Evolutionary conservation across 2,329 filamentous ascomycete genomes (phyloP), one percentile per base, ranked within the genome.

Genomic region (Claviceps pusilla): DNA sequence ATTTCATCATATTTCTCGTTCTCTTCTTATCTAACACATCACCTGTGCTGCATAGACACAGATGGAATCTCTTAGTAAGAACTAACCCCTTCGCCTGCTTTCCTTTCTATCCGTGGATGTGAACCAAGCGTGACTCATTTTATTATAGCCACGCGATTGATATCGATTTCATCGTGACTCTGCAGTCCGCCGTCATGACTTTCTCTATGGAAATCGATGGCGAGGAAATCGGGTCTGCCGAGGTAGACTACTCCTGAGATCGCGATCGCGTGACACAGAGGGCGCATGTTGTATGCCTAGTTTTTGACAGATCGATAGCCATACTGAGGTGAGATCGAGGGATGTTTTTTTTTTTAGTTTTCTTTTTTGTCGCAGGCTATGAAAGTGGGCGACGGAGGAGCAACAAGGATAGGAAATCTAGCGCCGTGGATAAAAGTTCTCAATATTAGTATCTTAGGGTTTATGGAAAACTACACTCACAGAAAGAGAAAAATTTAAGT

Each of bases 101-200:
- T 46, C 4, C 24, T 29, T 12, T 5, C 14, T 46, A 28, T 33
- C 24, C 19, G 19, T 19, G 19, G 19, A 19, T 19, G 19, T 19
- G 19, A 19, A 19, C 19, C 19, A 19, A 19, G 19, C 19, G 19
- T 39, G 14, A 41, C 43, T 53, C n/a, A 53, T 19, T 14, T 4
- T 1, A 35, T 42, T 7, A 6, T 24, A 55, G 54, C 7, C 53
- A 50, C n/a, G 6, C 47, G 3, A 4, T 55, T 0, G 0, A 4
- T 9, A 35, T 14, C 14, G 3, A 51, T 7, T 51, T 55, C 14
- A 33, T 55, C 3, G 11, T 55, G 24, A 50, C 47, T 2, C 2
- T 55, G 7, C 33, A 53, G 42, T 55, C 54, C 7, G 54, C 54
- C 24, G 7, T 55, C 0, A 55, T 55, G 42, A 48, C 50, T 4